Percentiles rank a stretch among this genome's conserved stretches.
phyloP scores from a whole-genome alignment of 1,284 basidiomycete genomes.

The Fomitopsis betulina region DNA sequence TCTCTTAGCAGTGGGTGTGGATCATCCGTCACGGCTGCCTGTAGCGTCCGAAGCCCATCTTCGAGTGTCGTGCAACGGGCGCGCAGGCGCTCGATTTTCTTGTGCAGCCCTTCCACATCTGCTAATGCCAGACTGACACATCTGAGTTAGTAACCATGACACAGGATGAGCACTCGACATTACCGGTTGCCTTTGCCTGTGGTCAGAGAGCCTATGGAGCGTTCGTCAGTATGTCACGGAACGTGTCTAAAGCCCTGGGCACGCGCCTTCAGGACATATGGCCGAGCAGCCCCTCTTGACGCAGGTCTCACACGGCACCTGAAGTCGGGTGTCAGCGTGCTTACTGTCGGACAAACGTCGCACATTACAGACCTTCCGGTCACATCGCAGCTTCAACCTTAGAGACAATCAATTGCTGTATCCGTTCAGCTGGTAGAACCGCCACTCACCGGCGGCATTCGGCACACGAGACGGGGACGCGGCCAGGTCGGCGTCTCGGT shows the following conservation, averaged over 20 bases:
- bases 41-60: constrained; percentile 44
- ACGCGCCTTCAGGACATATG: constrained; percentile 65
- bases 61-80: constrained; percentile 56
- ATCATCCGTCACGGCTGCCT: constrained; percentile 40
- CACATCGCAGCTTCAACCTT: constrained; percentile 69
- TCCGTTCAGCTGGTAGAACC: constrained; percentile 5
- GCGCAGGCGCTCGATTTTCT: constrained; percentile 50
- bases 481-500: constrained; percentile 38
- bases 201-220: constrained; percentile 44
- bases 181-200: constrained; percentile 49
- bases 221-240: background rate
- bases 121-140: constrained; percentile 50
- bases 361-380: constrained; percentile 47
- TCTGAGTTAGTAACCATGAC: background rate
- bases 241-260: background rate
- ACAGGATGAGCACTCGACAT: background rate
- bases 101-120: constrained; percentile 64
- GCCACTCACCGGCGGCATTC: constrained; percentile 56
- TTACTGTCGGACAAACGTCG: background rate
- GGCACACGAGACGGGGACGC: constrained; percentile 63
- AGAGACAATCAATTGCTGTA: constrained; percentile 5
- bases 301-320: constrained; percentile 73
- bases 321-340: constrained; percentile 1
- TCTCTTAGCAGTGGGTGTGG: constrained; percentile 42
- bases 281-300: constrained; percentile 62